phyloP scores from a whole-genome alignment of 352 stramenopile species.

The Globisporangium cylindrosporum region DNA sequence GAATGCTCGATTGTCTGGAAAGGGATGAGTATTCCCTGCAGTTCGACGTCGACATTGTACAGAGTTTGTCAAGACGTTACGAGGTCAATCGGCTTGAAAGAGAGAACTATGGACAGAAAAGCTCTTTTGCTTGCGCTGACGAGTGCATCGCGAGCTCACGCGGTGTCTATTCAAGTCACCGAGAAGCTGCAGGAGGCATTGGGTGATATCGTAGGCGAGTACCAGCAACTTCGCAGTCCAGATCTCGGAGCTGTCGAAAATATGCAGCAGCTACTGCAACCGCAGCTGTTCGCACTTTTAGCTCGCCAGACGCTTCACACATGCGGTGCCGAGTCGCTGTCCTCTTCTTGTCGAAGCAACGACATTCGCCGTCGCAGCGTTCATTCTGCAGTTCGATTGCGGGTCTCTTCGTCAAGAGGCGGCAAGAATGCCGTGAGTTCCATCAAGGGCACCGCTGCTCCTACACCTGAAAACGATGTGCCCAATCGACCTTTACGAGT shows the following conservation, averaged over 20 bases:
- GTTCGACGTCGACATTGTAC: constrained; percentile 26
- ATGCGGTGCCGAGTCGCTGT: constrained; percentile 29
- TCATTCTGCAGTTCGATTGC: constrained; percentile 63
- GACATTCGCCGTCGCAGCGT: constrained; percentile 48
- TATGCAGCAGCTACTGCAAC: constrained; percentile 38
- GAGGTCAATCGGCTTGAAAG: constrained; percentile 40
- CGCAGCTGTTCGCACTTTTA: constrained; percentile 37
- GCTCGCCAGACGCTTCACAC: constrained; percentile 34
- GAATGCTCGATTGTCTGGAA: constrained; percentile 42
- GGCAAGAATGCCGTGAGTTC: neutral
- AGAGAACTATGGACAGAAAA: constrained; percentile 40
- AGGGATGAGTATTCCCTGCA: constrained; percentile 25
- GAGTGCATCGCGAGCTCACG: constrained; percentile 23
- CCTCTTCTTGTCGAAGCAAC: constrained; percentile 15
- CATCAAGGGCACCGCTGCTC: neutral
- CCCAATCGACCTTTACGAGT: constrained; percentile 6
- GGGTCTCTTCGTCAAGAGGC: constrained; percentile 7
- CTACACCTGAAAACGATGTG: neutral
- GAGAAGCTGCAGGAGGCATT: constrained; percentile 24
- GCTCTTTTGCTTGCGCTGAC: constrained; percentile 36
- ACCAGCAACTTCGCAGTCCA: constrained; percentile 37
- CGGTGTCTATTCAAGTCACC: constrained; percentile 19
- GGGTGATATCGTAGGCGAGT: constrained; percentile 26
- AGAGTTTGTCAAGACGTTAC: constrained; percentile 33
- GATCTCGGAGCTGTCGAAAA: constrained; percentile 39